Evolutionary conservation across 2,329 filamentous ascomycete species (phyloP).

Genomic region (Fusarium sp.): DNA sequence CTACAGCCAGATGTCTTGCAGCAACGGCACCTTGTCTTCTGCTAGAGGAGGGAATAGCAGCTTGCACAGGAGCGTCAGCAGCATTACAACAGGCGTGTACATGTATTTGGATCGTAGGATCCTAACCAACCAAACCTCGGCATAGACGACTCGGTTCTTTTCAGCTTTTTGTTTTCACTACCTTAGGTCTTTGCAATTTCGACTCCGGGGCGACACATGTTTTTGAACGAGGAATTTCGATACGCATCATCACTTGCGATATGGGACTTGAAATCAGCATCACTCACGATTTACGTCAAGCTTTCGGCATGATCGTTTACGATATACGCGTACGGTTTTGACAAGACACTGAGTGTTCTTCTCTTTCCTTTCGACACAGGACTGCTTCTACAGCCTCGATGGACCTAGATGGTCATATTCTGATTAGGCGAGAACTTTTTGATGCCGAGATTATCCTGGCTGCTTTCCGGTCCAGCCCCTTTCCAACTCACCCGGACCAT

Average conservation of each 20-base stretch:
- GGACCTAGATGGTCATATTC: not conserved
- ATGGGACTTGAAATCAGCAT: slow-evolving; percentile 15
- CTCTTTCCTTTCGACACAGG: slow-evolving; percentile 8
- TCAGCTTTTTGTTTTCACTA: slow-evolving; percentile 37
- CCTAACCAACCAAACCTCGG: slow-evolving; percentile 38
- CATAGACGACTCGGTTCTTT: slow-evolving; percentile 45
- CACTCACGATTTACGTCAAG: slow-evolving; percentile 28
- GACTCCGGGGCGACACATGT: slow-evolving; percentile 26
- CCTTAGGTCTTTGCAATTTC: slow-evolving; percentile 34
- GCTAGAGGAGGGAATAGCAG: slow-evolving; percentile 24
- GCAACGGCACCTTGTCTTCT: slow-evolving; percentile 28
- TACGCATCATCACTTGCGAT: slow-evolving; percentile 8
- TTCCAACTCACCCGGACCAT: not conserved
- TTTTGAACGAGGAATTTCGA: slow-evolving; percentile 23
- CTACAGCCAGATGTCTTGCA: slow-evolving; percentile 36
- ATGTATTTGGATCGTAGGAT: slow-evolving; percentile 49
- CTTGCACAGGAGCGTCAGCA: slow-evolving; percentile 24
- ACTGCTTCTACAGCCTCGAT: not conserved
- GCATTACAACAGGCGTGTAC: slow-evolving; percentile 44
- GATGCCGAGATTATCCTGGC: slow-evolving; percentile 1
- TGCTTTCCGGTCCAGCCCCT: not conserved
- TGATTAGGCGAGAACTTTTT: slow-evolving; percentile 1
- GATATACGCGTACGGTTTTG: slow-evolving; percentile 21
- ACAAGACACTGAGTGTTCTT: slow-evolving; percentile 15
- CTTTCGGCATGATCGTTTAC: slow-evolving; percentile 24